Percentiles rank a stretch among this genome's conserved stretches.
Conservation (phyloP, 2,329 filamentous ascomycete genomes). For the Aspergillus calidoustus region DNA sequence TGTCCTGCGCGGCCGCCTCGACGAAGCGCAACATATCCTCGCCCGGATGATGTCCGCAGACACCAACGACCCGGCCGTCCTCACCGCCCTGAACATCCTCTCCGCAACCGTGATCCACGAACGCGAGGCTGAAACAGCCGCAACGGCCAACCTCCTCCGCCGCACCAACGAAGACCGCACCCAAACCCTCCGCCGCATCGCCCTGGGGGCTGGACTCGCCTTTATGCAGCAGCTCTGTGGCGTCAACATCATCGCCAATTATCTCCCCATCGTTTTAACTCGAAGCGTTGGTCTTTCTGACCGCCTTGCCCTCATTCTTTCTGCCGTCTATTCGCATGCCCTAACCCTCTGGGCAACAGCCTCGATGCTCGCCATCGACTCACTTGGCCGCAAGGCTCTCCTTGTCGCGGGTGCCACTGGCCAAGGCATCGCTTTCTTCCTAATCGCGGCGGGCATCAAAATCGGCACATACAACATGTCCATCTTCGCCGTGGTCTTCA, state of each 20-base stretch:
- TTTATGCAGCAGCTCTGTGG: slow-evolving; percentile 1
- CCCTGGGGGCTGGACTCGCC: neutral
- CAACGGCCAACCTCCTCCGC: neutral
- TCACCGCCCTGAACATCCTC: neutral
- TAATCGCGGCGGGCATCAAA: neutral
- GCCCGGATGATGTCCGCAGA: neutral
- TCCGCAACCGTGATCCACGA: neutral
- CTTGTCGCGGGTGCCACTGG: neutral
- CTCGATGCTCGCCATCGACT: neutral
- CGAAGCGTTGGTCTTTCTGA: neutral
- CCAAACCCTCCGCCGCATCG: neutral
- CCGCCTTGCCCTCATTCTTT: neutral
- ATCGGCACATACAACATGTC: neutral
- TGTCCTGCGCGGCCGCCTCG: slow-evolving; percentile 16
- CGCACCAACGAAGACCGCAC: neutral
- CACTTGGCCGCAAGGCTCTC: neutral
- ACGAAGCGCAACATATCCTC: neutral
- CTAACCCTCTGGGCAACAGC: neutral
- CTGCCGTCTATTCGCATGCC: neutral
- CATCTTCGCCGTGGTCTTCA: neutral
- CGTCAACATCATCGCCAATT: neutral
- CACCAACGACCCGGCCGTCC: neutral
- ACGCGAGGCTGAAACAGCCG: neutral
- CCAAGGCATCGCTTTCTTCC: neutral
- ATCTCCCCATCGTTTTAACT: neutral